Conservation (phyloP, 768 basidiomycete species). For the Chalciporus pseudorubinellus region DNA sequence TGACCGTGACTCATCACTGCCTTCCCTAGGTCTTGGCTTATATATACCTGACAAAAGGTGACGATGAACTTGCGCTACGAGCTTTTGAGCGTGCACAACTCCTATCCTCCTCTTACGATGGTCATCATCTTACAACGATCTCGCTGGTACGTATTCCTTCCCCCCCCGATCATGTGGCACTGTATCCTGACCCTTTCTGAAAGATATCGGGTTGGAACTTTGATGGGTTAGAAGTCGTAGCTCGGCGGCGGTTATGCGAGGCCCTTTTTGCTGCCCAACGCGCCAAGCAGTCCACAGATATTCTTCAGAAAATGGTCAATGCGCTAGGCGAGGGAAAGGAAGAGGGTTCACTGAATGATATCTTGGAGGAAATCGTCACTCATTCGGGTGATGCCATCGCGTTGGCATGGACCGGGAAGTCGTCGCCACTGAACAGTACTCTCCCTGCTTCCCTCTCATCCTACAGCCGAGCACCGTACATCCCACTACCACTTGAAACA, state of each 20-base stretch:
- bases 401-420: too few relatives aligned
- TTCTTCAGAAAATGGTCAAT: neutral
- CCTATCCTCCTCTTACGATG: neutral
- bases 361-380: neutral
- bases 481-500: too few relatives aligned
- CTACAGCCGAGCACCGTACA: too few relatives aligned
- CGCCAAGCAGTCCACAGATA: neutral
- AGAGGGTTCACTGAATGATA: too few relatives aligned
- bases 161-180: too few relatives aligned
- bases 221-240: neutral
- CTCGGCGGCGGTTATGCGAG: slow-evolving; percentile 5
- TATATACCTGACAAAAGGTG: neutral
- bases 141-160: slow-evolving; percentile 1
- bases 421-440: too few relatives aligned
- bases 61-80: neutral
- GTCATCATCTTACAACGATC: neutral
- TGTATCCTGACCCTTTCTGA: too few relatives aligned
- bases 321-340: neutral
- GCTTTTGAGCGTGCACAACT: neutral
- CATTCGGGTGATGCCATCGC: neutral
- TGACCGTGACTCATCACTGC: too few relatives aligned
- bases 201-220: slow-evolving; percentile 9
- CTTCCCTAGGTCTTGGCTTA: slow-evolving; percentile 2
- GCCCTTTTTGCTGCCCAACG: neutral
- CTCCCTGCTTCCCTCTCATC: too few relatives aligned